These are phyloP conservation scores for Fusarium sp. DNA, from an alignment of 2,329 filamentous ascomycete species.

Conservation along the genomic window DNA sequence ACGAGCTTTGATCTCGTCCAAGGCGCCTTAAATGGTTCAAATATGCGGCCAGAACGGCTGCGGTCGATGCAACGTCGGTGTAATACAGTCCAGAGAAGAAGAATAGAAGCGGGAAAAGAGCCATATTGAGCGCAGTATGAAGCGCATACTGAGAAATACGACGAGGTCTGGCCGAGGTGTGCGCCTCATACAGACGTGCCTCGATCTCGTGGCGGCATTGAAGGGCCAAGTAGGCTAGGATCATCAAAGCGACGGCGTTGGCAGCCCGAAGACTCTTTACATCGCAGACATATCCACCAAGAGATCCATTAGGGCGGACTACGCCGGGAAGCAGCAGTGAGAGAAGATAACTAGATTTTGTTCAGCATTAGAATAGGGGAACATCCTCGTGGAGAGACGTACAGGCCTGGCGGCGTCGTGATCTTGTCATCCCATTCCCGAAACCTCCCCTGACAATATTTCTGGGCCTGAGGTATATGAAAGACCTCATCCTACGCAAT, in stretches of 20 bases:
- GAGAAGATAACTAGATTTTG: slow-evolving; percentile 54
- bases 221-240: slow-evolving; percentile 57
- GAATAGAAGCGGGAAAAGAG: slow-evolving; percentile 87
- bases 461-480: slow-evolving; percentile 89
- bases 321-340: slow-evolving; percentile 48
- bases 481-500: slow-evolving; percentile 78
- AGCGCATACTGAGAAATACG: slow-evolving; percentile 54
- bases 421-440: slow-evolving; percentile 93
- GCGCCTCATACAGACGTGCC: slow-evolving; percentile 48
- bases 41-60: slow-evolving; percentile 77
- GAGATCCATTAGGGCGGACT: slow-evolving; percentile 15
- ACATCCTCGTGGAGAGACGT: slow-evolving; percentile 42
- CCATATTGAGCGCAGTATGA: slow-evolving; percentile 79
- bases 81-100: slow-evolving; percentile 98
- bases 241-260: slow-evolving; percentile 54
- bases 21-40: slow-evolving; percentile 61
- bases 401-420: slow-evolving; percentile 92
- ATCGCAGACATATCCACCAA: slow-evolving; percentile 41
- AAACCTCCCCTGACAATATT: slow-evolving; percentile 81
- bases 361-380: slow-evolving; percentile 9
- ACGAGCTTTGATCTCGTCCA: slow-evolving; percentile 44
- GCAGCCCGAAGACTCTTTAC: slow-evolving; percentile 55
- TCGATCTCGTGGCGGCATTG: slow-evolving; percentile 64
- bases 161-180: slow-evolving; percentile 23
- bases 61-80: slow-evolving; percentile 86